phyloP scores from a whole-genome alignment of 345 rosid species.

The Pistacia integerrima region DNA sequence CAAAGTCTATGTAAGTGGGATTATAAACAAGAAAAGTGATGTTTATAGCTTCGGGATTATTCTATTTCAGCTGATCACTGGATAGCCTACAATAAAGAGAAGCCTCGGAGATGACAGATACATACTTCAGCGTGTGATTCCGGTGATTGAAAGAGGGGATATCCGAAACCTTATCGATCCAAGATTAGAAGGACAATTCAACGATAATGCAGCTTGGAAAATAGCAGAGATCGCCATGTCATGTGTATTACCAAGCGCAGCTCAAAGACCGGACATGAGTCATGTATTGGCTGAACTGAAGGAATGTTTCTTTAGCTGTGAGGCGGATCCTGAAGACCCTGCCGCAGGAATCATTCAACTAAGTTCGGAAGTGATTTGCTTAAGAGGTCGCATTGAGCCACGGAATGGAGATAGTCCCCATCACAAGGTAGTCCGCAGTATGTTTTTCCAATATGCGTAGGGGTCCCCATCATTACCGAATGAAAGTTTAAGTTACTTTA shows the following conservation, averaged over 20 bases:
- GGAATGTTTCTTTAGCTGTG: conserved; percentile 29
- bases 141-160: conserved; percentile 33
- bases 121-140: conserved; percentile 24
- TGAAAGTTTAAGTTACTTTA: too few relatives aligned
- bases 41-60: background rate
- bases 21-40: background rate
- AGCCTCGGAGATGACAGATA: conserved; percentile 10
- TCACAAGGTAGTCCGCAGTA: too few relatives aligned
- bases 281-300: conserved; percentile 24
- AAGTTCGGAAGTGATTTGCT: background rate
- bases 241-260: conserved; percentile 1
- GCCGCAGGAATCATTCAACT: background rate
- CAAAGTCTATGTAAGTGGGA: background rate
- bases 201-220: conserved; percentile 33
- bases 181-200: conserved; percentile 26
- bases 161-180: conserved; percentile 21
- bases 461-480: too few relatives aligned
- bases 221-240: conserved; percentile 19
- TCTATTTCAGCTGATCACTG: conserved; percentile 33
- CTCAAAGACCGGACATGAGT: conserved; percentile 33
- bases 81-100: conserved; percentile 28
- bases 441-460: too few relatives aligned
- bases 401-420: background rate
- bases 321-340: conserved; percentile 4
- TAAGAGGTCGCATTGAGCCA: background rate